Percentiles rank a stretch among this genome's conserved stretches.
Conservation (phyloP, 2,329 filamentous ascomycete genomes). For the Penicillium sp. region DNA sequence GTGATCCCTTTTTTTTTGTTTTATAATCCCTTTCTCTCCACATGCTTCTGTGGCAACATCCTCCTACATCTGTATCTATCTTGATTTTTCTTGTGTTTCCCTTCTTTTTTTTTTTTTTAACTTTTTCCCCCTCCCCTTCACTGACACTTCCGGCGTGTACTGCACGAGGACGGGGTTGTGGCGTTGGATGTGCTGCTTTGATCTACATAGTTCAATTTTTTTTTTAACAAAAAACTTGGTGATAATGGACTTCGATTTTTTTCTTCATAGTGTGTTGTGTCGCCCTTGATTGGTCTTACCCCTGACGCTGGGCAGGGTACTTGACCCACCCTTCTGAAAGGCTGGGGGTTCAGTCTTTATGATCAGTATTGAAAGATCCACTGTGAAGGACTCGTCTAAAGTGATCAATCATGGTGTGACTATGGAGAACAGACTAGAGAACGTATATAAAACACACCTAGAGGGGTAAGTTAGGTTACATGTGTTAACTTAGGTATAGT, state of each 20-base stretch:
- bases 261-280: not conserved
- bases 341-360: not conserved
- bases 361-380: not conserved
- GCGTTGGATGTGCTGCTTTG: constrained; percentile 7
- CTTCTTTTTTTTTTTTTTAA: not conserved
- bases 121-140: not conserved
- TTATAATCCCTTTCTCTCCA: constrained; percentile 15
- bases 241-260: not conserved
- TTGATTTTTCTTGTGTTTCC: constrained; percentile 4
- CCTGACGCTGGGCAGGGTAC: not conserved
- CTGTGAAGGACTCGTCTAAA: not conserved
- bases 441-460: not conserved
- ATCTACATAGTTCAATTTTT: constrained; percentile 1
- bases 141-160: constrained; percentile 6
- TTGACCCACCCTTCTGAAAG: not conserved
- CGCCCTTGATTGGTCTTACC: constrained; percentile 8
- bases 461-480: too few relatives aligned
- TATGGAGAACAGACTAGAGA: not conserved
- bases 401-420: not conserved
- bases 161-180: constrained; percentile 10
- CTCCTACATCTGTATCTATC: constrained; percentile 15
- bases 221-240: not conserved
- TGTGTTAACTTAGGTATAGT: too few relatives aligned
- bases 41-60: constrained; percentile 5
- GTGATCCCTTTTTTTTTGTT: constrained; percentile 13